Conservation (phyloP, 129 eudicot genomes). For the Saussurea involucrata region DNA sequence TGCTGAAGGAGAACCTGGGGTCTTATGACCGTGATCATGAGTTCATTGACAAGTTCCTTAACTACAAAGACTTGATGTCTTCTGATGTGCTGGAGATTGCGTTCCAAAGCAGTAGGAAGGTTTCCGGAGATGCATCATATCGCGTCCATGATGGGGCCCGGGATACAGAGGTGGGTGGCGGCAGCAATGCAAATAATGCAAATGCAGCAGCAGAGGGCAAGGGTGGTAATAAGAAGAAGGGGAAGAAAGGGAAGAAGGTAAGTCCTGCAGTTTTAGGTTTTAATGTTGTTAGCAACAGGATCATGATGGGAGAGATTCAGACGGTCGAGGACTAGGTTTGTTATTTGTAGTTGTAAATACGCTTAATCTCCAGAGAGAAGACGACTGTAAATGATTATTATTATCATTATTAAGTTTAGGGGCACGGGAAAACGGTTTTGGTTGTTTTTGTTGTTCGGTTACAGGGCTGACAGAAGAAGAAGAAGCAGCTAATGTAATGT, state of each 20-base stretch:
- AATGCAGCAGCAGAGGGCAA: conserved; percentile 29
- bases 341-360: conserved; percentile 33
- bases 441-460: not conserved
- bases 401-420: not conserved
- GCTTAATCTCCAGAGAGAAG: conserved; percentile 7
- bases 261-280: conserved; percentile 65
- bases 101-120: conserved; percentile 47
- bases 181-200: no score
- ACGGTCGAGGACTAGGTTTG: conserved; percentile 40
- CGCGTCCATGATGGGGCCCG: conserved; percentile 31
- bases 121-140: conserved; percentile 33
- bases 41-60: conserved; percentile 67
- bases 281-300: conserved; percentile 72
- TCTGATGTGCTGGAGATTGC: conserved; percentile 61
- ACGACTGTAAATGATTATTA: conserved; percentile 34
- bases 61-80: conserved; percentile 62
- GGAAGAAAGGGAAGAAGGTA: conserved; percentile 70
- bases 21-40: conserved; percentile 56
- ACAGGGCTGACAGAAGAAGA: not conserved
- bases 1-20: conserved; percentile 65
- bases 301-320: conserved; percentile 92
- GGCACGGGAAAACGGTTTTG: conserved; percentile 2
- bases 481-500: conserved; percentile 20
- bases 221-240: conserved; percentile 67
- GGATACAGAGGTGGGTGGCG: conserved; percentile 12